A percentile compares a stretch with the other conserved stretches of the same genome.
These are phyloP conservation scores for Zangia roseola DNA, from an alignment of 768 basidiomycete species.

Conservation along the genomic window DNA sequence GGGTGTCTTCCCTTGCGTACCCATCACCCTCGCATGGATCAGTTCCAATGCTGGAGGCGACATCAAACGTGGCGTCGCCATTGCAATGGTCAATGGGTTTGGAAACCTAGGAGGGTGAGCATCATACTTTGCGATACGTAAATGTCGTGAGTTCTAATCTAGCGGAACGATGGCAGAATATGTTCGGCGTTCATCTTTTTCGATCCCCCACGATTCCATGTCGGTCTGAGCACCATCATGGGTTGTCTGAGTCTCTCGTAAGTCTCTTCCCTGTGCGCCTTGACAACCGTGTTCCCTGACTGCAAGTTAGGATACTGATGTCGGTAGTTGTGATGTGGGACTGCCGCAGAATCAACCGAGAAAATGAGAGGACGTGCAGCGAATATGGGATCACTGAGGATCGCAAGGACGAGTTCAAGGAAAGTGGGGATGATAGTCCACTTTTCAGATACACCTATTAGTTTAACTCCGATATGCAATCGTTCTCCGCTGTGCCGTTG, in stretches of 20 bases:
- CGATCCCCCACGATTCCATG: constrained; percentile 36
- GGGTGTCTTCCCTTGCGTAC: constrained; percentile 48
- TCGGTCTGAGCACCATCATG: constrained; percentile 32
- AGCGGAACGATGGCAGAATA: constrained; percentile 26
- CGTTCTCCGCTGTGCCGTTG: background rate
- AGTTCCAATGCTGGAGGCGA: constrained; percentile 56
- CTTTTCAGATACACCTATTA: constrained; percentile 44
- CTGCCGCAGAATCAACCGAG: constrained; percentile 45
- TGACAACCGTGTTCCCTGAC: constrained; percentile 26
- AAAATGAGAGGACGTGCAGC: constrained; percentile 42
- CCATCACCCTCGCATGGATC: constrained; percentile 48
- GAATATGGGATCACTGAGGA: constrained; percentile 42
- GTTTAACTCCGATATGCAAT: background rate
- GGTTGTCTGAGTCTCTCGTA: constrained; percentile 25
- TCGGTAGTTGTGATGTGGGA: constrained; percentile 43
- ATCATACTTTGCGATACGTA: constrained; percentile 11
- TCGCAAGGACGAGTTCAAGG: constrained; percentile 38
- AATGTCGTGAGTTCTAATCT: background rate
- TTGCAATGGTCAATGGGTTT: constrained; percentile 52
- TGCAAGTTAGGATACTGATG: constrained; percentile 35
- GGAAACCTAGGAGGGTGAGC: constrained; percentile 55
- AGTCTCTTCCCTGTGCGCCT: constrained; percentile 8
- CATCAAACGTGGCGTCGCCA: constrained; percentile 44
- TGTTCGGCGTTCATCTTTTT: constrained; percentile 42
- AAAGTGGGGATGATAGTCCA: constrained; percentile 52